Evolutionary conservation across 2,329 filamentous ascomycete genomes (phyloP).

Genomic region (Lojkania enalia): DNA sequence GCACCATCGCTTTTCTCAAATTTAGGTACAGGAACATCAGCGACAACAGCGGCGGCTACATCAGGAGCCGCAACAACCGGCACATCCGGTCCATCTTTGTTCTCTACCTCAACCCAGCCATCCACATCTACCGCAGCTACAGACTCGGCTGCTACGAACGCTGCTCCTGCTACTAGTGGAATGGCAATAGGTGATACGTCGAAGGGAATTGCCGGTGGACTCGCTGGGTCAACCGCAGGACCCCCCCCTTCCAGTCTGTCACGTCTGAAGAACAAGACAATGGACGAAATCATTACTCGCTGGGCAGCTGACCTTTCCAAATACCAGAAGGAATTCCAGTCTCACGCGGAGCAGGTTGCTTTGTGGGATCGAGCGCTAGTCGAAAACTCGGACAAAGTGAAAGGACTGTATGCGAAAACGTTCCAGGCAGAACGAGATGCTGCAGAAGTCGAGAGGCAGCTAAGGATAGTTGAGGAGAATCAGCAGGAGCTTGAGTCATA

Average conservation of each 20-base stretch:
- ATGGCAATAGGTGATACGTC: constrained; percentile 26
- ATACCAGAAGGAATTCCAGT: constrained; percentile 95
- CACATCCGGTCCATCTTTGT: constrained; percentile 13
- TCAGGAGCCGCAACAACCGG: constrained; percentile 9
- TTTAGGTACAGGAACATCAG: constrained; percentile 19
- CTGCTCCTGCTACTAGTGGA: constrained; percentile 15
- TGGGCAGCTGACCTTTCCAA: constrained; percentile 96
- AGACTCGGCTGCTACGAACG: constrained; percentile 19
- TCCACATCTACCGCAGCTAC: constrained; percentile 24
- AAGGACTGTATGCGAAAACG: constrained; percentile 87
- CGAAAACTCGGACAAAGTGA: constrained; percentile 92
- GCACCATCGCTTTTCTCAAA: constrained; percentile 25
- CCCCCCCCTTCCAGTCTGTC: constrained; percentile 79
- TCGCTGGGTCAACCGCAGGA: constrained; percentile 77
- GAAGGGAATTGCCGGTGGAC: constrained; percentile 32
- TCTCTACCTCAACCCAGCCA: constrained; percentile 13
- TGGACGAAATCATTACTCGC: constrained; percentile 97
- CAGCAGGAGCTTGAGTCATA: constrained; percentile 88
- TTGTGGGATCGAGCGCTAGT: constrained; percentile 91
- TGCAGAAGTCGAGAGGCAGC: constrained; percentile 88
- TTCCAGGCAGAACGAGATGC: constrained; percentile 93
- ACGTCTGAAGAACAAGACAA: constrained; percentile 94
- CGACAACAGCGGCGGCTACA: constrained; percentile 8
- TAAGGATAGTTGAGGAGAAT: constrained; percentile 85
- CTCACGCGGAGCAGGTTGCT: constrained; percentile 83